Percentiles rank a stretch among this genome's conserved stretches.
phyloP scores from a whole-genome alignment of 2,329 filamentous ascomycete species.

The Colletotrichum navitas region DNA sequence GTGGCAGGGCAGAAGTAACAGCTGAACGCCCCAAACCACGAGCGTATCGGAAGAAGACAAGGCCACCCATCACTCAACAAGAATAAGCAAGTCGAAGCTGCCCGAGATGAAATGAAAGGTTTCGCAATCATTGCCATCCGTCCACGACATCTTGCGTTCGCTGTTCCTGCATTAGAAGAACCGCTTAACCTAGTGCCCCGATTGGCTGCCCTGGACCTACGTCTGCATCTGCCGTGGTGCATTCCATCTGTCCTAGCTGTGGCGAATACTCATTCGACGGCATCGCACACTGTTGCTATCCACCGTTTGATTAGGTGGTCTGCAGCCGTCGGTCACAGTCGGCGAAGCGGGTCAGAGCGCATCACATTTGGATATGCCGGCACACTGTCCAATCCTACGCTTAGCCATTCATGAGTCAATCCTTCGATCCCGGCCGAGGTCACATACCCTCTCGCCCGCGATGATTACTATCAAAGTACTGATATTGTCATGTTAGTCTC shows the following conservation, averaged over 20 bases:
- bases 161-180: slow-evolving; percentile 41
- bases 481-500: neutral
- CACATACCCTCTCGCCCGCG: neutral
- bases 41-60: slow-evolving; percentile 3
- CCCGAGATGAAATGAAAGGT: neutral
- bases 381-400: neutral
- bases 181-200: slow-evolving; percentile 21
- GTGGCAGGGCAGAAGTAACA: slow-evolving; percentile 14
- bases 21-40: neutral
- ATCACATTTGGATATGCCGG: slow-evolving; percentile 21
- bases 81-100: slow-evolving; percentile 6
- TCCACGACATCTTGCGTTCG: slow-evolving; percentile 22
- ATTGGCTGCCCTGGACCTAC: slow-evolving; percentile 16
- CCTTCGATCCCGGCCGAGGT: neutral
- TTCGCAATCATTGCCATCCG: neutral
- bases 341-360: slow-evolving; percentile 5
- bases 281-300: neutral
- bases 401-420: neutral
- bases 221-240: slow-evolving; percentile 17
- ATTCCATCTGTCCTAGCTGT: slow-evolving; percentile 32
- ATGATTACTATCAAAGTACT: neutral
- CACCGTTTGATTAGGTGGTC: neutral
- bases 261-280: slow-evolving; percentile 36
- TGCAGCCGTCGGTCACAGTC: slow-evolving; percentile 5
- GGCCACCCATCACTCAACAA: neutral